Conservation (phyloP, 108 stramenopile genomes). For the Pseudonitzschia pungens region DNA sequence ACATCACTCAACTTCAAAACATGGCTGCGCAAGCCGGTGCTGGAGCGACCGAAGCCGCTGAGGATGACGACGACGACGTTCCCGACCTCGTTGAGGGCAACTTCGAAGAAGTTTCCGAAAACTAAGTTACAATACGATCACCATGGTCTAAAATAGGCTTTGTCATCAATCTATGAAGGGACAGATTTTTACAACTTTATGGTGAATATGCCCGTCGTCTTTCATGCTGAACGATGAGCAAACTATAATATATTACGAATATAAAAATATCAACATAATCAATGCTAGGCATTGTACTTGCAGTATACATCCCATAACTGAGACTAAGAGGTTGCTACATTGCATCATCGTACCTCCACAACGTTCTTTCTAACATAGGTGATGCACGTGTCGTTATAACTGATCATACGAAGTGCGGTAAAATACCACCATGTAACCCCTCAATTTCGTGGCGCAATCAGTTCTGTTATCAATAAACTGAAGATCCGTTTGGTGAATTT, state of each 20-base stretch:
- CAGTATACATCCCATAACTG: no score
- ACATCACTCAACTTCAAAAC: slow-evolving; percentile 80
- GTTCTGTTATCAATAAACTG: no score
- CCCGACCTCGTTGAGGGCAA: slow-evolving; percentile 96
- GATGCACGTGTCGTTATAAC: no score
- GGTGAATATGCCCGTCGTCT: not conserved
- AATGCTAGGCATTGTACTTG: no score
- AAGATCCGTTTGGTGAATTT: no score
- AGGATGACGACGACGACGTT: slow-evolving; percentile 86
- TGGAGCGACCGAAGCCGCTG: slow-evolving; percentile 47
- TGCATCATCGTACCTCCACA: no score
- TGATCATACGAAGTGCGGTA: no score
- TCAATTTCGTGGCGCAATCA: no score
- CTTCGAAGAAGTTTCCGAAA: slow-evolving; percentile 92
- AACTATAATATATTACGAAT: not conserved
- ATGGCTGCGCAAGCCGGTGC: slow-evolving; percentile 65
- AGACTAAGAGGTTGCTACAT: no score
- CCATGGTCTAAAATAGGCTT: not conserved
- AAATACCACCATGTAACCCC: no score
- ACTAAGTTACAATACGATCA: slow-evolving; percentile 6
- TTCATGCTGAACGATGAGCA: not conserved
- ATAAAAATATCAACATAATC: not conserved
- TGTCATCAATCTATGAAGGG: not conserved
- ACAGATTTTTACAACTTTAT: not conserved
- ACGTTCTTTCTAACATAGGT: no score